Conservation (phyloP, 73 alveolate genomes). For the Paramecium biaurelia region DNA sequence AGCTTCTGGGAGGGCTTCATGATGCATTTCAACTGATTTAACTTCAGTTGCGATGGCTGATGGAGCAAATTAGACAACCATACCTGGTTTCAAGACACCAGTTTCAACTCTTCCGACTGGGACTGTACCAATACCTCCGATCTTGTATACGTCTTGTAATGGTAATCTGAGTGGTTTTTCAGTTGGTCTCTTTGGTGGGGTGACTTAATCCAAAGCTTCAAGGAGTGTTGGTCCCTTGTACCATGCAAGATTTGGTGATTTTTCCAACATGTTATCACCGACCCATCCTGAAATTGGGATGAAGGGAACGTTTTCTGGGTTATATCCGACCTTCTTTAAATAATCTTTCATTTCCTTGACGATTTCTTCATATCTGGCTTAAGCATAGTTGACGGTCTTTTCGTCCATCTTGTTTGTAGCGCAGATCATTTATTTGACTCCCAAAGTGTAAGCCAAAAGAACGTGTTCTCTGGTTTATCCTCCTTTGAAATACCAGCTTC, state of each 20-base stretch:
- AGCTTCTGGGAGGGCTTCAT: constrained; percentile 90
- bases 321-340: constrained; percentile 82
- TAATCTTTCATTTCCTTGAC: constrained; percentile 82
- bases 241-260: constrained; percentile 92
- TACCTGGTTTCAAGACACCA: constrained; percentile 94
- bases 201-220: constrained; percentile 91
- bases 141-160: constrained; percentile 91
- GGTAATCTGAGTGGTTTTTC: constrained; percentile 96
- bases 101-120: constrained; percentile 98
- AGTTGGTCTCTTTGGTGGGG: constrained; percentile 92
- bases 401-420: constrained; percentile 96
- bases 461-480: constrained; percentile 96
- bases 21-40: constrained; percentile 95
- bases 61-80: constrained; percentile 90
- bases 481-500: constrained; percentile 96
- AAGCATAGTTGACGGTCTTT: constrained; percentile 76
- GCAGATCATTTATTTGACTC: constrained; percentile 93
- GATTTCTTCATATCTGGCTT: constrained; percentile 92
- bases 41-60: constrained; percentile 80
- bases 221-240: constrained; percentile 96
- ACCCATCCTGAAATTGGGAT: constrained; percentile 95
- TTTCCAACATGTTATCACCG: constrained; percentile 94
- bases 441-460: constrained; percentile 94
- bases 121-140: constrained; percentile 95
- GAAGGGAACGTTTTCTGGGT: constrained; percentile 85